These are phyloP conservation scores for Anisodus acutangulus DNA, from an alignment of 257 asterid species.

Conservation along the genomic window DNA sequence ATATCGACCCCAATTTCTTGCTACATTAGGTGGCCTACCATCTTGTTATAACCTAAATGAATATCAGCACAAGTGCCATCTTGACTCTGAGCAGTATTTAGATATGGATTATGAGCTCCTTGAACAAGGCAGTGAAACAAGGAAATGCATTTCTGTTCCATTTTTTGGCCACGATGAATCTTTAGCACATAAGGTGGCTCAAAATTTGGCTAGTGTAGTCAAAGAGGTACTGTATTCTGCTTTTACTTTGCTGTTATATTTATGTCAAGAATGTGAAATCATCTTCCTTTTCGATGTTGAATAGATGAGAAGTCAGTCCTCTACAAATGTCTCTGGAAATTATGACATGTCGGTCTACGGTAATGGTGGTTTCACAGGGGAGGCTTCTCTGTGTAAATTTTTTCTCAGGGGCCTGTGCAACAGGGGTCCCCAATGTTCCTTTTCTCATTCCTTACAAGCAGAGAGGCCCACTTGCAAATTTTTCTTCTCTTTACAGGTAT, in stretches of 20 bases:
- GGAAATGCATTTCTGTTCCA: constrained; percentile 64
- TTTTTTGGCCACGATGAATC: constrained; percentile 64
- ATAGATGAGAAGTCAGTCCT: constrained; percentile 69
- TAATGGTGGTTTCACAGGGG: constrained; percentile 39
- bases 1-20: constrained; percentile 70
- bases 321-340: constrained; percentile 49
- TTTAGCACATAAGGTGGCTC: constrained; percentile 57
- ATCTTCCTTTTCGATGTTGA: constrained; percentile 38
- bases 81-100: constrained; percentile 38
- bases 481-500: constrained; percentile 89
- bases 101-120: constrained; percentile 46
- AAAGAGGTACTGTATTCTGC: constrained; percentile 65
- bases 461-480: constrained; percentile 74
- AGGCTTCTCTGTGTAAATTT: constrained; percentile 64
- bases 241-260: constrained; percentile 33
- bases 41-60: constrained; percentile 51
- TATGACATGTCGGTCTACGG: constrained; percentile 27
- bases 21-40: constrained; percentile 54
- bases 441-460: constrained; percentile 75
- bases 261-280: constrained; percentile 38
- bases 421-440: constrained; percentile 74
- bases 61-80: constrained; percentile 60
- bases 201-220: constrained; percentile 59
- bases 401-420: constrained; percentile 72
- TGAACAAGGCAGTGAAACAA: constrained; percentile 48